These are phyloP conservation scores for Ophiognomonia clavigignenti-juglandacearum DNA, from an alignment of 2,329 filamentous ascomycete genomes.

Conservation along the genomic window DNA sequence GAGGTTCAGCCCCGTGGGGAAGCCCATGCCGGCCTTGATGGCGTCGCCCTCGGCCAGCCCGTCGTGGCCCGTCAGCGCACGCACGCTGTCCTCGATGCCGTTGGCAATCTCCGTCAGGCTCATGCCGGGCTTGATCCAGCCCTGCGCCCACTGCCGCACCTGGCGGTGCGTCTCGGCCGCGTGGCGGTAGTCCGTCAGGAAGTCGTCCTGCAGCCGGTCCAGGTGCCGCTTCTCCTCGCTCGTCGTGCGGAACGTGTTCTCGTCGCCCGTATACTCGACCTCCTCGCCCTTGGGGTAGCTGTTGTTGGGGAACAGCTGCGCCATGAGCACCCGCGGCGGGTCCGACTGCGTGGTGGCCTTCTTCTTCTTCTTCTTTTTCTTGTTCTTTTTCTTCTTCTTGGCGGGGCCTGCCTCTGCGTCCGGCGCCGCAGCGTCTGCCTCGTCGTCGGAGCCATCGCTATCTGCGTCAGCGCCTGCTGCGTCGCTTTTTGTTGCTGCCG, in stretches of 20 bases:
- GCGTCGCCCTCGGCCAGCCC: slow-evolving; percentile 74
- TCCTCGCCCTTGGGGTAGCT: slow-evolving; percentile 75
- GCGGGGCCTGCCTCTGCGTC: slow-evolving; percentile 33
- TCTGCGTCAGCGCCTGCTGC: slow-evolving; percentile 32
- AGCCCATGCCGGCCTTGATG: slow-evolving; percentile 72
- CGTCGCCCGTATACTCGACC: slow-evolving; percentile 64
- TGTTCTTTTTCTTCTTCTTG: slow-evolving; percentile 82
- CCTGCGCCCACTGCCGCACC: slow-evolving; percentile 75
- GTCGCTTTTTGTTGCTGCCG: slow-evolving; percentile 32
- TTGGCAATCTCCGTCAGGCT: slow-evolving; percentile 74
- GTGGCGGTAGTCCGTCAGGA: slow-evolving; percentile 71
- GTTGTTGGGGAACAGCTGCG: slow-evolving; percentile 67
- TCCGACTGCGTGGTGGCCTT: slow-evolving; percentile 66
- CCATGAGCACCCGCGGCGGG: slow-evolving; percentile 69
- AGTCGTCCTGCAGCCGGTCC: slow-evolving; percentile 74
- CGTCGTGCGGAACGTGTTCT: slow-evolving; percentile 75
- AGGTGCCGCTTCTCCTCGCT: slow-evolving; percentile 80
- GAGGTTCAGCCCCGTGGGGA: slow-evolving; percentile 75
- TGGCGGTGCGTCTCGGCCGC: slow-evolving; percentile 77
- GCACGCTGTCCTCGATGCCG: slow-evolving; percentile 74
- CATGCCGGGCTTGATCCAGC: slow-evolving; percentile 74
- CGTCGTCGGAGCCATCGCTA: slow-evolving; percentile 48
- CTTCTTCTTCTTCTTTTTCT: slow-evolving; percentile 67
- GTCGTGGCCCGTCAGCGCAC: slow-evolving; percentile 67
- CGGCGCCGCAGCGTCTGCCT: slow-evolving; percentile 38